Evolutionary conservation across 176 grass and related monocot genomes (phyloP), one percentile per base, ranked within the genome.

Genomic region (Eleusine indica): DNA sequence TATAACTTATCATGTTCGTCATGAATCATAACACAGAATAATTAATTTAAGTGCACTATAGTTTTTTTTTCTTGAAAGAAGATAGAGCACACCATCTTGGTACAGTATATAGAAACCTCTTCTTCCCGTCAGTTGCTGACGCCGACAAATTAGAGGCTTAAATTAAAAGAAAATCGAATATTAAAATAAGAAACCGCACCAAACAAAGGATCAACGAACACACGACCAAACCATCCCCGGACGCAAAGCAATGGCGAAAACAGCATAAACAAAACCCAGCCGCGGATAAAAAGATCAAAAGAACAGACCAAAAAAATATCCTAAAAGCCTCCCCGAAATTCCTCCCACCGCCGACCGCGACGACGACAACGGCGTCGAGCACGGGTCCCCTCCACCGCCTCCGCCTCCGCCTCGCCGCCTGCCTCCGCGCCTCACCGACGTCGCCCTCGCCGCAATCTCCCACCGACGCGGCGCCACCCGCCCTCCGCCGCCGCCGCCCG

Each of bases 311-410:
- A 57, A 84, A 80, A 90, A 90, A 90, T 86, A 86, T 90, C 88
- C 79, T 57, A 61, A 58, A 44, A 38, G 37, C 70, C 17, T 43
- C 44, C 46, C 39, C 61, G 35, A 39, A 82, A 78, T 83, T 87
- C 49, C 84, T 75, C 80, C 42, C 30, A 35, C 88, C 38, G 79
- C 79, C 79, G 46, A 72, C 78, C 39, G 15, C 81, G 70, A 82
- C 79, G 15, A 51, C 82, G 80, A 63, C 56, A 56, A 65, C 87
- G 77, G 39, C 78, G 37, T 66, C 83, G 73, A 85, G 79, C 73
- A 29, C 83, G 79, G 62, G 66, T 2, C 47, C 84, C 42, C 88
- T 90, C 80, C 84, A 74, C 68, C 84, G 79, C 80, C 84, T 83
- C 67, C 81, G 66, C 79, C 80, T 37, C 80, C 88, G 74, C 75